Evolutionary conservation across 2,329 filamentous ascomycete genomes (phyloP).

Genomic region (Metarhizium sp.): DNA sequence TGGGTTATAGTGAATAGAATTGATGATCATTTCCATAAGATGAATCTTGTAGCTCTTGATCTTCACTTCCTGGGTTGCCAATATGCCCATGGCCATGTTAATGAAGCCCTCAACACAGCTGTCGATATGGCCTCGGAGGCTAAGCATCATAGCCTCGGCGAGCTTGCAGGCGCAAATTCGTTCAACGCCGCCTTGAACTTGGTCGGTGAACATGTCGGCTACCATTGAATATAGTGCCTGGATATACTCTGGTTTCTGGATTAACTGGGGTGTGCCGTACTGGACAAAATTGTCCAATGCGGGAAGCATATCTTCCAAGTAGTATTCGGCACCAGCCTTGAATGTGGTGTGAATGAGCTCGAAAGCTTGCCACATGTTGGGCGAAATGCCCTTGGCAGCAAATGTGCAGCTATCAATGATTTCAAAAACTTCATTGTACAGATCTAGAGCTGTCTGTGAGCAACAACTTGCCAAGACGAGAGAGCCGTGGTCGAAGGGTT

Average conservation of each 20-base stretch:
- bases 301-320: slow-evolving; percentile 97
- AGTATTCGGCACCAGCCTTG: slow-evolving; percentile 92
- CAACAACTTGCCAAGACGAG: neutral
- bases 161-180: slow-evolving; percentile 96
- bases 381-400: slow-evolving; percentile 88
- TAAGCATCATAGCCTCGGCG: slow-evolving; percentile 94
- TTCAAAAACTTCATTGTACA: slow-evolving; percentile 98
- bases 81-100: slow-evolving; percentile 74
- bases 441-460: slow-evolving; percentile 39
- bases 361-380: slow-evolving; percentile 98
- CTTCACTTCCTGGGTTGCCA: slow-evolving; percentile 67
- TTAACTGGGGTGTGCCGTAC: slow-evolving; percentile 72
- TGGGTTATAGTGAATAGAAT: slow-evolving; percentile 96
- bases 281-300: slow-evolving; percentile 97
- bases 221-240: slow-evolving; percentile 91
- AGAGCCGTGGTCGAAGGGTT: neutral
- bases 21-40: slow-evolving; percentile 98
- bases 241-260: slow-evolving; percentile 78
- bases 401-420: slow-evolving; percentile 99
- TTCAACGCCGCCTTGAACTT: slow-evolving; percentile 88
- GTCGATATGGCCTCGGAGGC: slow-evolving; percentile 80
- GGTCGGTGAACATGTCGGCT: slow-evolving; percentile 84
- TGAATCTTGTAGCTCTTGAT: slow-evolving; percentile 93
- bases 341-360: slow-evolving; percentile 95
- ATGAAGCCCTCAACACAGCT: slow-evolving; percentile 84